Percentiles rank a stretch among this genome's conserved stretches.
These are phyloP conservation scores for Fusarium udum DNA, from an alignment of 2,329 filamentous ascomycete genomes.

Conservation along the genomic window DNA sequence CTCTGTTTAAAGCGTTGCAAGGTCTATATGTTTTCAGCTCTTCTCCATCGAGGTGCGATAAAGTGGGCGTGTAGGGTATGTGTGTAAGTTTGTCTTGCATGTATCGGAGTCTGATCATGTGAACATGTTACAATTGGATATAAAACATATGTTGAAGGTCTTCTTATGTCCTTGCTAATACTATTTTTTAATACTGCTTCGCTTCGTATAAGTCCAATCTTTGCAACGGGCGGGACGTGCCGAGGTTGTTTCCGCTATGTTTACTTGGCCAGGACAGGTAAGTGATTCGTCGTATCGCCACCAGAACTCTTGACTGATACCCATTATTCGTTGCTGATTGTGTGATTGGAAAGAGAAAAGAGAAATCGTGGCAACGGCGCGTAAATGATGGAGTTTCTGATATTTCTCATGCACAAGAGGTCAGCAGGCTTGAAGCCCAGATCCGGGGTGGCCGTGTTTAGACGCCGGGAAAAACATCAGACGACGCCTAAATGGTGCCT, in stretches of 20 bases:
- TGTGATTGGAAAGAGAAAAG: background rate
- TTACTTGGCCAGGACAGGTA: background rate
- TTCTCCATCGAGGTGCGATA: background rate
- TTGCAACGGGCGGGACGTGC: background rate
- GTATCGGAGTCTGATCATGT: background rate
- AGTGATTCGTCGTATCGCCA: constrained; percentile 9
- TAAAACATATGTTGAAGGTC: no score
- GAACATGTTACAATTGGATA: background rate
- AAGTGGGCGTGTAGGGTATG: background rate
- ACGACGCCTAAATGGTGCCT: constrained; percentile 34
- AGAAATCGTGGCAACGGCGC: background rate
- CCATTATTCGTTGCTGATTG: background rate
- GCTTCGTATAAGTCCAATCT: background rate
- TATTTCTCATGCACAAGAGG: constrained; percentile 13
- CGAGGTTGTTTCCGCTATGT: background rate
- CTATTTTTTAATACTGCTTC: background rate
- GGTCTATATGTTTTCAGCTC: no score
- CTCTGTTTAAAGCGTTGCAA: background rate
- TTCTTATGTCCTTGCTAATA: background rate
- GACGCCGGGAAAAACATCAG: constrained; percentile 33
- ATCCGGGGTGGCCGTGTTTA: constrained; percentile 28
- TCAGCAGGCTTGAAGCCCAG: constrained; percentile 12
- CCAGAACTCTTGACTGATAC: background rate
- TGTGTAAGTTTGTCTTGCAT: background rate
- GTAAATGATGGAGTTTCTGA: background rate